phyloP scores from a whole-genome alignment of 148 eudicot genomes.

The Arctostaphylos glauca region DNA sequence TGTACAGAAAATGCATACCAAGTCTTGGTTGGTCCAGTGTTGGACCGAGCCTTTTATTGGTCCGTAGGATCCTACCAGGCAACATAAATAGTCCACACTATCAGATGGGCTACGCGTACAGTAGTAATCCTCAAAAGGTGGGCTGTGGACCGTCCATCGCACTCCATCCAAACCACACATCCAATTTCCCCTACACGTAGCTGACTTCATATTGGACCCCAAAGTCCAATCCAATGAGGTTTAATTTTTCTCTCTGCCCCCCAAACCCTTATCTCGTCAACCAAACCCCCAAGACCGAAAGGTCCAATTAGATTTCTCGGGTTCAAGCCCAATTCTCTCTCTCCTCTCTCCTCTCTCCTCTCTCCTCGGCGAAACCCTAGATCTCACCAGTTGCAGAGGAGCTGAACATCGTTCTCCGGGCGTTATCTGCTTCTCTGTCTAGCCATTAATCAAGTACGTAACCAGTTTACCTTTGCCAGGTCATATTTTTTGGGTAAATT shows the following conservation, averaged over 20 bases:
- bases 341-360: conserved; percentile 5
- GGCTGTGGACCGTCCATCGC: conserved; percentile 22
- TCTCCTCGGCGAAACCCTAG: conserved; percentile 28
- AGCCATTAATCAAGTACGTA: neutral
- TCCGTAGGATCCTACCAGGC: neutral
- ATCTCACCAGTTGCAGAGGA: conserved; percentile 20
- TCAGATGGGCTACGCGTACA: conserved; percentile 15
- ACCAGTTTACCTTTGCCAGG: neutral
- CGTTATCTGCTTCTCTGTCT: neutral
- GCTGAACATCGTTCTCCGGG: neutral
- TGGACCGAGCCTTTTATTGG: too few relatives aligned
- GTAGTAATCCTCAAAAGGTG: neutral
- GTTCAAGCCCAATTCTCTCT: conserved; percentile 35
- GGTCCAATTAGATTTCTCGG: conserved; percentile 28
- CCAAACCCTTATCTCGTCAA: neutral
- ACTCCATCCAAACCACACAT: conserved; percentile 7
- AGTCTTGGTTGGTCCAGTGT: too few relatives aligned
- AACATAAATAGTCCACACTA: conserved; percentile 9
- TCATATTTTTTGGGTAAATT: neutral
- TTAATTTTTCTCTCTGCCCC: conserved; percentile 13
- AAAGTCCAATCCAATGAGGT: conserved; percentile 39
- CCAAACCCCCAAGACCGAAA: conserved; percentile 4
- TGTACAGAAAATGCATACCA: too few relatives aligned
- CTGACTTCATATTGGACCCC: conserved; percentile 23
- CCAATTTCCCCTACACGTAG: neutral